Conservation (phyloP, 2,329 filamentous ascomycete genomes). For the Aphanocladium album region DNA sequence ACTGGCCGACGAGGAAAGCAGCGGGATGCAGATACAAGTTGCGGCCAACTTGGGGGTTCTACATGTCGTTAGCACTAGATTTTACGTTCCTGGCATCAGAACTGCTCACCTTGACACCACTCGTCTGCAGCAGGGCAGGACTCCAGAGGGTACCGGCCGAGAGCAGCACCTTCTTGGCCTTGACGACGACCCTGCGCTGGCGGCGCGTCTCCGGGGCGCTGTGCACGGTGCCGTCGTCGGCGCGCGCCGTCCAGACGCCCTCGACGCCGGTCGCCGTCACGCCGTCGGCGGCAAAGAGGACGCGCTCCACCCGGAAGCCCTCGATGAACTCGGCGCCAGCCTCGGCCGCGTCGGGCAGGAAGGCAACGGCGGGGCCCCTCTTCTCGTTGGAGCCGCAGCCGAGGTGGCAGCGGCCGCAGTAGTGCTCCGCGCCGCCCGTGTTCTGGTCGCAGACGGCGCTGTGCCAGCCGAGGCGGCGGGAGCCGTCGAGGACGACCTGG, state of each 20-base stretch:
- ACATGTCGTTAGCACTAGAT: constrained; percentile 18
- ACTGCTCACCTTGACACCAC: constrained; percentile 60
- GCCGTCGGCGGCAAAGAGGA: constrained; percentile 59
- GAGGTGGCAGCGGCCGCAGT: constrained; percentile 61
- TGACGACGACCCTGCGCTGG: constrained; percentile 62
- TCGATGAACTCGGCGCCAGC: constrained; percentile 80
- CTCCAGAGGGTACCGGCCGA: constrained; percentile 71
- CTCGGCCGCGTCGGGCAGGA: constrained; percentile 71
- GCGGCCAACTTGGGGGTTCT: constrained; percentile 74
- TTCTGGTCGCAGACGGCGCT: constrained; percentile 73
- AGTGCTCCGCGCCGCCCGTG: constrained; percentile 66
- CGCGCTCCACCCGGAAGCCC: constrained; percentile 66
- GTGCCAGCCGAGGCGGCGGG: constrained; percentile 66
- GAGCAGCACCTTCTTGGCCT: constrained; percentile 76
- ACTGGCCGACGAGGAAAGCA: constrained; percentile 54
- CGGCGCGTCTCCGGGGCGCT: constrained; percentile 42
- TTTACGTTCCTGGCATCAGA: not conserved
- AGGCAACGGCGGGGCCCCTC: constrained; percentile 71
- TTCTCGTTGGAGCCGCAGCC: constrained; percentile 67
- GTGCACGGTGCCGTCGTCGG: constrained; percentile 53
- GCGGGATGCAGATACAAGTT: constrained; percentile 81
- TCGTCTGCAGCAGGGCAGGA: constrained; percentile 70
- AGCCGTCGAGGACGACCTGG: constrained; percentile 66
- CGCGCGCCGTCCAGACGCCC: constrained; percentile 71
- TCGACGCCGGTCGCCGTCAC: constrained; percentile 64